These are phyloP conservation scores for Naganishia onofrii DNA, from an alignment of 768 basidiomycete species.

Conservation along the genomic window DNA sequence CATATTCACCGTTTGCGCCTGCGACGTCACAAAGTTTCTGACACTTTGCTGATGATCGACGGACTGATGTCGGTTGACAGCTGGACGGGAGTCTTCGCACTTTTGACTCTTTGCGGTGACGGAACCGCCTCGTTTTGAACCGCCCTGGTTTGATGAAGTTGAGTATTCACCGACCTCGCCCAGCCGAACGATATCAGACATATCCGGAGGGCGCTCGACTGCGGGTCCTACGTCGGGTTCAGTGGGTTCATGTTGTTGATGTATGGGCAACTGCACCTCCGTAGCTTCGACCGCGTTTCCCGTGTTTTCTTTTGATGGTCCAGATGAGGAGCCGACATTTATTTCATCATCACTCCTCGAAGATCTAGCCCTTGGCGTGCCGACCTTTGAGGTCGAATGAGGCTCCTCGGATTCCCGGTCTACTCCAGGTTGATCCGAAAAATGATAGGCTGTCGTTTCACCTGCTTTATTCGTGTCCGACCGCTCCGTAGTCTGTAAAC, in stretches of 20 bases:
- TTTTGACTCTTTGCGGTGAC: not conserved
- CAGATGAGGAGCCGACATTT: not conserved
- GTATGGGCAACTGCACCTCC: not conserved
- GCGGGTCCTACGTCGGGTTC: slow-evolving; percentile 26
- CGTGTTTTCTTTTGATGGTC: not conserved
- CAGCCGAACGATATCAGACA: slow-evolving; percentile 21
- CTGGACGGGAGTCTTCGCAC: not conserved
- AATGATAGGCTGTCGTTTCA: slow-evolving; percentile 7
- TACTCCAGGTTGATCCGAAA: slow-evolving; percentile 24
- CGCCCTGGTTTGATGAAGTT: not conserved
- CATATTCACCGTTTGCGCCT: slow-evolving; percentile 43
- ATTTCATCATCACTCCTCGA: not conserved
- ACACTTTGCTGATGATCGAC: slow-evolving; percentile 30
- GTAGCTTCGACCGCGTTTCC: not conserved
- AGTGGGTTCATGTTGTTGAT: slow-evolving; percentile 2
- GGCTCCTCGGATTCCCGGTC: not conserved
- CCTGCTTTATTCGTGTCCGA: not conserved
- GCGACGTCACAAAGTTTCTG: slow-evolving; percentile 35
- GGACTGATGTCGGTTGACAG: slow-evolving; percentile 12
- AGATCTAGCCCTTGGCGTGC: too few species aligned
- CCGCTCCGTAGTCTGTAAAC: slow-evolving; percentile 20
- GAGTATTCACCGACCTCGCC: not conserved
- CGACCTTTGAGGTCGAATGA: not conserved
- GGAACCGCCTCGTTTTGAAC: not conserved
- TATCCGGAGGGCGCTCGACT: slow-evolving; percentile 1